A percentile compares a stretch with the other conserved stretches of the same genome.
Conservation (phyloP, 2,329 filamentous ascomycete genomes). For the Pseudogymnoascus sp. region DNA sequence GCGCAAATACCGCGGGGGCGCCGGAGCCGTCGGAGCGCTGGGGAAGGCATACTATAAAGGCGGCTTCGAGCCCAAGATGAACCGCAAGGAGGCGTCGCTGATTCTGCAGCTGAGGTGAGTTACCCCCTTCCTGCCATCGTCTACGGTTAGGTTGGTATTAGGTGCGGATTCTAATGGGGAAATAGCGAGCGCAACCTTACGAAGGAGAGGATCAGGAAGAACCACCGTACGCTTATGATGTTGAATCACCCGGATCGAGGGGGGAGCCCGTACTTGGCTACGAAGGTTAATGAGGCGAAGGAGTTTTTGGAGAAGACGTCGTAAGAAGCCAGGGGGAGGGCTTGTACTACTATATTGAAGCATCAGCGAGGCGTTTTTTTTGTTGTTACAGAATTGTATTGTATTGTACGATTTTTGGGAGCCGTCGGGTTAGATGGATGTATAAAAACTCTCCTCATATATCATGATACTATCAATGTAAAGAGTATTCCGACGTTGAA, state of each 20-base stretch:
- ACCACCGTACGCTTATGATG: conserved; percentile 91
- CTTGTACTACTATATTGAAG: conserved; percentile 4
- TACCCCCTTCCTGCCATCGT: neutral
- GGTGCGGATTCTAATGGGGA: neutral
- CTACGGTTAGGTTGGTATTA: too few species aligned
- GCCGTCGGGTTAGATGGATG: neutral
- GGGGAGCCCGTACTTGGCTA: conserved; percentile 91
- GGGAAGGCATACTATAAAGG: conserved; percentile 97
- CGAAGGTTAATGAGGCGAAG: conserved; percentile 98
- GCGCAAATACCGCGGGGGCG: conserved; percentile 68
- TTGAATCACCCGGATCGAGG: conserved; percentile 97
- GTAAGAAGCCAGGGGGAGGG: neutral
- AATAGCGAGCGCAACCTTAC: conserved; percentile 74
- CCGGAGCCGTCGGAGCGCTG: conserved; percentile 57
- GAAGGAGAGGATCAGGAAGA: conserved; percentile 91
- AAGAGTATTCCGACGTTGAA: neutral
- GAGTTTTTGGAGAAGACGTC: conserved; percentile 77
- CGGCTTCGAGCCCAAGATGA: conserved; percentile 96
- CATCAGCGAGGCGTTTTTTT: conserved; percentile 5
- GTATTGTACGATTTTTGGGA: neutral
- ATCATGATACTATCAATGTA: neutral
- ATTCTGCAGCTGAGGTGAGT: conserved; percentile 82
- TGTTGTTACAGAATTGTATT: neutral
- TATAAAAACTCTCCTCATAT: neutral
- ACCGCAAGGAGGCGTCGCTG: conserved; percentile 76